Conservation (phyloP, 148 eudicot species). For the Fagopyrum tataricum region DNA sequence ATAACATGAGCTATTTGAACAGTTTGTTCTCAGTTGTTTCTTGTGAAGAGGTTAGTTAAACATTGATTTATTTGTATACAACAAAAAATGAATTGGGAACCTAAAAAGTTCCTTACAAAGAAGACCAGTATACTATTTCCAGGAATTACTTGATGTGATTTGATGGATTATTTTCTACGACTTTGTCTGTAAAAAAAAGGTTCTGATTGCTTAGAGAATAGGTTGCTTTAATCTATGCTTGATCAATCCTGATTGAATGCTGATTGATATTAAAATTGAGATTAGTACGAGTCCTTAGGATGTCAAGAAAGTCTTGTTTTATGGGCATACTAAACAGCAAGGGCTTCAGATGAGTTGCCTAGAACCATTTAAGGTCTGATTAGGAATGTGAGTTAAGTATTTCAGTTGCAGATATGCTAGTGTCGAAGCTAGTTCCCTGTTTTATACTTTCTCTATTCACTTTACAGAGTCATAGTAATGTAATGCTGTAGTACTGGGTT, state of each 20-base stretch:
- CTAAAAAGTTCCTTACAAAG: neutral
- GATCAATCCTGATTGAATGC: neutral
- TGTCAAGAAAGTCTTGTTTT: neutral
- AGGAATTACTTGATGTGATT: neutral
- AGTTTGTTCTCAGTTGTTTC: neutral
- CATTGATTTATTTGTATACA: neutral
- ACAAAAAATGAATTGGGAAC: neutral
- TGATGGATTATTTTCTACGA: neutral
- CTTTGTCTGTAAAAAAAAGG: neutral
- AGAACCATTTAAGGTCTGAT: neutral
- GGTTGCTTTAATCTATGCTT: neutral
- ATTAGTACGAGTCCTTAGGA: neutral
- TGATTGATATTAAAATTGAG: neutral
- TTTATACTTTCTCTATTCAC: neutral
- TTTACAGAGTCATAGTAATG: neutral
- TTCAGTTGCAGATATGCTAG: slow-evolving; percentile 7
- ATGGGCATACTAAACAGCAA: neutral
- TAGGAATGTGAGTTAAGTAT: neutral
- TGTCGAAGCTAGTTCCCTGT: neutral
- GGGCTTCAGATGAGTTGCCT: neutral
- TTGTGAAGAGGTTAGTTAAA: neutral
- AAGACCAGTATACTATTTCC: neutral
- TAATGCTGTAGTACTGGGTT: neutral
- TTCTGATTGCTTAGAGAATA: neutral
- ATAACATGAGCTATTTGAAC: neutral